Percentiles rank a stretch among this genome's conserved stretches.
Conservation (phyloP, 805 yeast species). For the Ogataea kodamae region DNA sequence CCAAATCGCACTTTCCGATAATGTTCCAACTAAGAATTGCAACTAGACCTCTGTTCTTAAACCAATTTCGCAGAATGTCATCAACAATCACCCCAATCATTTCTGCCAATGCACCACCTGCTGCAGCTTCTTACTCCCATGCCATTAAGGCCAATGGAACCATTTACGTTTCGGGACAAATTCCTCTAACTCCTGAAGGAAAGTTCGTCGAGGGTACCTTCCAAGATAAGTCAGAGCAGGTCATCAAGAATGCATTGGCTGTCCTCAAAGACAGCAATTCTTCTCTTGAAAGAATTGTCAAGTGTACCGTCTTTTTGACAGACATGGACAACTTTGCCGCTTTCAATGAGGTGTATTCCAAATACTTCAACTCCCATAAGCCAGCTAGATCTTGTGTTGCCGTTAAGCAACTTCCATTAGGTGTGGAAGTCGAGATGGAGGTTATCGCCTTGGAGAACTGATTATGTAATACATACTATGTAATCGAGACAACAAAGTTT, state of each 20-base stretch:
- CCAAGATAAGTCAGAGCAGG: constrained; percentile 75
- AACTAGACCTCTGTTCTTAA: constrained; percentile 11
- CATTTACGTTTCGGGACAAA: constrained; percentile 91
- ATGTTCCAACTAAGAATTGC: constrained; percentile 6
- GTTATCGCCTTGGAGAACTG: constrained; percentile 67
- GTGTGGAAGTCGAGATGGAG: constrained; percentile 82
- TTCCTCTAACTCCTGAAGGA: constrained; percentile 82
- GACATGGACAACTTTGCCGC: constrained; percentile 84
- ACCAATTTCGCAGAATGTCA: constrained; percentile 30
- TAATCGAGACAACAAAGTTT: too few relatives aligned
- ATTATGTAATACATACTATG: background rate
- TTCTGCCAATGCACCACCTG: constrained; percentile 85
- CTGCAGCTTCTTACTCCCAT: constrained; percentile 95
- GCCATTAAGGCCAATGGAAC: constrained; percentile 90
- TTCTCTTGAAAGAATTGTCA: constrained; percentile 76
- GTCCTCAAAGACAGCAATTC: constrained; percentile 86
- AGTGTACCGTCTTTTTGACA: constrained; percentile 84
- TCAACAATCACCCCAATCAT: constrained; percentile 44
- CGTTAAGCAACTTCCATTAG: constrained; percentile 85
- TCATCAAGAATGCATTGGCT: constrained; percentile 60
- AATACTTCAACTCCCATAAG: constrained; percentile 71
- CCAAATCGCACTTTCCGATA: constrained; percentile 1
- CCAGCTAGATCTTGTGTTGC: constrained; percentile 99
- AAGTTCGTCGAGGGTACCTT: constrained; percentile 75
- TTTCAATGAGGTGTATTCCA: constrained; percentile 80